Evolutionary conservation across 202 grass and related monocot species (phyloP), one percentile per base, ranked within the genome.

Genomic region (Schoenoplectus tabernaemontani): DNA sequence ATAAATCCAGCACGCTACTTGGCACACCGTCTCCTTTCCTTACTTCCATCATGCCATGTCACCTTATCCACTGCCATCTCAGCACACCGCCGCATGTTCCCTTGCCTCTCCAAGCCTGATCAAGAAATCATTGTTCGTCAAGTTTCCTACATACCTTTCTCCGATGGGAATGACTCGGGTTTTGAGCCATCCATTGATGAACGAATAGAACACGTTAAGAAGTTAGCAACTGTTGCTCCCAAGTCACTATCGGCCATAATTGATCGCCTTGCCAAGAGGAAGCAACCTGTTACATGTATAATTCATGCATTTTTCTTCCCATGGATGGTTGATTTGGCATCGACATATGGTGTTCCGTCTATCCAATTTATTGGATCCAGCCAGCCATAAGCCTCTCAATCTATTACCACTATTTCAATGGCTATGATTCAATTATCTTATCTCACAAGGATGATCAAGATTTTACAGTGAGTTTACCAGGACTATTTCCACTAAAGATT

Each of bases 311-410:
- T 89, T n/a, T 56, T 87, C 1, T 62, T 86, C 1, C 38, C 59
- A 0, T 94, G 84, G 88, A 84, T 36, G 5, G 19, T 36, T 26
- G 50, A 60, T 63, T 74, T 93, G 17, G 91, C 88, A 17, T 63
- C 46, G 20, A 28, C 17, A 0, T 67, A 83, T 26, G 69, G 77
- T 5, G 1, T 93, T 59, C 76, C 86, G 9, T 58, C 76, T 4
- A 69, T 79, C 32, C 68, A n/a, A n/a, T 87, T 66, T 91, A 81
- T 60, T 93, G 91, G 86, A 93, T 91, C 64, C 86, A 93, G 50
- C 80, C 88, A 7, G 86, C 86, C 37, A 56, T 81, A 67, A 82
- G 82, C 15, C 78, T 93, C 60, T 74, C 84, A 28, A 44, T 78
- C 4, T 93, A 90, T 76, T 87, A 88, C 67, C 79, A 61, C 86